Evolutionary conservation across 495 filamentous ascomycete genomes (phyloP).

Genomic region (Aspergillus incahuasiensis): DNA sequence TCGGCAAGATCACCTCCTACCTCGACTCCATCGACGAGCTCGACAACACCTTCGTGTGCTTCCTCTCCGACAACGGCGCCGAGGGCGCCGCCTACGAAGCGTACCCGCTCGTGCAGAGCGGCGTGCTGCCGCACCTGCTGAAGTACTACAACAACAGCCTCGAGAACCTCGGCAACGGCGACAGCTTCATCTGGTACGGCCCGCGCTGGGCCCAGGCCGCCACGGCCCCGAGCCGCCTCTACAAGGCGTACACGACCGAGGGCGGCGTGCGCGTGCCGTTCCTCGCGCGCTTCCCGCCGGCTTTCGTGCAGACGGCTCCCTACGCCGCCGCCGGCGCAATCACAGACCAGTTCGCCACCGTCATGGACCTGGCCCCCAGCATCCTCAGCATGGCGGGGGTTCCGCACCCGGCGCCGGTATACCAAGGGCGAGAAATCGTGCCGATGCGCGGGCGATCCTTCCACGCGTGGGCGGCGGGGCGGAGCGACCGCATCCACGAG

Average conservation of each 20-base stretch:
- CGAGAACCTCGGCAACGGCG: conserved; percentile 56
- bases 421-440: conserved; percentile 53
- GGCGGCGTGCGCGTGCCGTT: conserved; percentile 58
- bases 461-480: conserved; percentile 37
- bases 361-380: conserved; percentile 61
- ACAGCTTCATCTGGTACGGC: conserved; percentile 64
- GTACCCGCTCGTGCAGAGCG: conserved; percentile 50
- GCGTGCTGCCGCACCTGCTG: conserved; percentile 48
- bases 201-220: conserved; percentile 61
- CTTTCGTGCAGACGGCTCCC: conserved; percentile 22
- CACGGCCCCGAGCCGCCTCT: conserved; percentile 57
- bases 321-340: conserved; percentile 32
- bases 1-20: conserved; percentile 55
- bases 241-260: conserved; percentile 60
- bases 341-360: conserved; percentile 54
- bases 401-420: conserved; percentile 52
- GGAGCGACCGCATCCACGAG: conserved; percentile 37
- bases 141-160: conserved; percentile 61
- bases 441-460: conserved; percentile 53
- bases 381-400: conserved; percentile 60
- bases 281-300: conserved; percentile 45
- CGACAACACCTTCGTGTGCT: conserved; percentile 60
- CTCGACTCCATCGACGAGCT: conserved; percentile 53
- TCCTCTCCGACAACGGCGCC: conserved; percentile 64
- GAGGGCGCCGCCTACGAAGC: conserved; percentile 59